A percentile compares a stretch with the other conserved stretches of the same genome.
Evolutionary conservation across 768 basidiomycete species (phyloP).

Genomic region (Ramaria rubella): DNA sequence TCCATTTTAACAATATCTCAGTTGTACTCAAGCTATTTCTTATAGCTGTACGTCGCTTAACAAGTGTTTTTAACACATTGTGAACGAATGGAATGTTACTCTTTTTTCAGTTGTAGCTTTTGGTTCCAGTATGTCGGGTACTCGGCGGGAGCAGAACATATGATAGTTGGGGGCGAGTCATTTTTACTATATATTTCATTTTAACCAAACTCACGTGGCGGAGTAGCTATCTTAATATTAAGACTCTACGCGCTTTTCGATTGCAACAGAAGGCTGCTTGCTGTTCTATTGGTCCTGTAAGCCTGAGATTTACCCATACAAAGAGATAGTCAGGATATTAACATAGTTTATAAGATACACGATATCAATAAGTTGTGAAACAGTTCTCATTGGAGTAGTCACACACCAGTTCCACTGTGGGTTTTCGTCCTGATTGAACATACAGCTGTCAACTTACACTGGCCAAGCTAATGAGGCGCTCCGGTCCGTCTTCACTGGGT

Average conservation of each 20-base stretch:
- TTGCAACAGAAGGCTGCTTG: neutral
- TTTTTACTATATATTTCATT: neutral
- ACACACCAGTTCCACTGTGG: neutral
- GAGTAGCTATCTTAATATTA: neutral
- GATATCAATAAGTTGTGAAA: neutral
- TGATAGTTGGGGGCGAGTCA: neutral
- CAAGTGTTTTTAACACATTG: neutral
- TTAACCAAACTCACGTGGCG: neutral
- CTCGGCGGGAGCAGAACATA: neutral
- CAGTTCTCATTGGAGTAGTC: conserved; percentile 2
- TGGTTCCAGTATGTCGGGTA: conserved; percentile 3
- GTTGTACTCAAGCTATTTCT: neutral
- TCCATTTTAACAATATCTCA: neutral
- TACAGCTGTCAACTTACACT: neutral
- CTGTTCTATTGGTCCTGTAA: neutral
- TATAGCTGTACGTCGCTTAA: neutral
- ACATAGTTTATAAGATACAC: neutral
- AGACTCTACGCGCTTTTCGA: neutral
- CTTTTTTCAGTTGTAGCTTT: conserved; percentile 1
- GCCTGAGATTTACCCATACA: no score
- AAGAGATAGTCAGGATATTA: no score
- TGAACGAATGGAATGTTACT: neutral
- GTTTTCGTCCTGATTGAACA: neutral
- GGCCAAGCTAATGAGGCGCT: neutral
- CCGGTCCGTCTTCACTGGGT: neutral